Base-by-base conservation (phyloP, 2,329 filamentous ascomycete species). In the Ploettnerulaceae sp. region DNA sequence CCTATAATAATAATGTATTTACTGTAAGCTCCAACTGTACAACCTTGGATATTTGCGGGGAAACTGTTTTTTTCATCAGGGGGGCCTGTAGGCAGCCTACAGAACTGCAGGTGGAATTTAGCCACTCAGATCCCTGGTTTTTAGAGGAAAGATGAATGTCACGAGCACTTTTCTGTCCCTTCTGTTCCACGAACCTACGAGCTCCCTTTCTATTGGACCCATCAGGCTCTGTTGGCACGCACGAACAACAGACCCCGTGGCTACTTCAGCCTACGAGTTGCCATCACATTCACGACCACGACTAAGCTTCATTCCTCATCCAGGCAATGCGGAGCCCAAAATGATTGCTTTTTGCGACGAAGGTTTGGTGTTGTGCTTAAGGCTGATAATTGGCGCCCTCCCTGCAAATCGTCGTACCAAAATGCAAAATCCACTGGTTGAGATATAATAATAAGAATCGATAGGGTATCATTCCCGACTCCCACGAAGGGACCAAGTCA, bases 291-390 rank as follows among this genome's bases (percentile, higher is more conserved):
- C 47, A 46, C 34, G 24, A 40, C 40, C 22, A 35, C 37, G 41
- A 50, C 39, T 40, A 18, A 38, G 5, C 9, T 14, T 38, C 37
- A 41, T 39, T 37, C 52, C 41, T 8, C 42, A 53, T 52, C 31
- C 21, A 50, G 51, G 41, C 49, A 48, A 42, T 50, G 18, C 32
- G 29, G 39, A 45, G 39, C 47, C 29, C 33, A 42, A 49, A n/a
- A n/a, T n/a, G n/a, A n/a, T n/a, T 57, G 55, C 33, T 48, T 57
- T 58, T 44, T 58, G 51, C 37, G 18, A 47, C 47, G 38, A 47
- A 51, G 24, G 52, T 52, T 55, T 54, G 54, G 44, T 39, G 48
- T 52, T 52, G 49, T 47, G 29, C 25, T 45, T 54, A 52, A 54
- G 56, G 52, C 52, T 55, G 50, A 56, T 54, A 47, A n/a, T n/a